These are phyloP conservation scores for Scedosporium apiospermum DNA, from an alignment of 2,329 filamentous ascomycete genomes.

Conservation along the genomic window DNA sequence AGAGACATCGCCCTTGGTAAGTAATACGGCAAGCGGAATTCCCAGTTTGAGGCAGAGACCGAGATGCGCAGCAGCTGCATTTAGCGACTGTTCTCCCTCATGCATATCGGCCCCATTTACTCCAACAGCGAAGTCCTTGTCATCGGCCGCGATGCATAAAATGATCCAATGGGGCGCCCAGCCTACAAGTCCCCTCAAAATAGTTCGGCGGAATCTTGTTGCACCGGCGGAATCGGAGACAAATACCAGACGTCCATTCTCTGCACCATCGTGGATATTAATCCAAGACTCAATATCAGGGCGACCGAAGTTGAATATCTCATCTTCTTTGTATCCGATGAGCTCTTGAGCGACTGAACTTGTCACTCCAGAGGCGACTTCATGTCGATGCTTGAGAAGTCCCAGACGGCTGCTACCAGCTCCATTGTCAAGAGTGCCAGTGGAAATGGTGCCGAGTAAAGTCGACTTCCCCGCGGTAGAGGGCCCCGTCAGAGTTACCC, in stretches of 20 bases:
- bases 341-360: constrained; percentile 93
- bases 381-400: constrained; percentile 84
- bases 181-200: constrained; percentile 79
- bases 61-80: constrained; percentile 71
- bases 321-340: constrained; percentile 61
- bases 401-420: constrained; percentile 82
- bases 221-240: constrained; percentile 89
- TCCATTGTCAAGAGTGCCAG: constrained; percentile 82
- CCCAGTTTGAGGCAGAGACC: constrained; percentile 75
- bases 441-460: constrained; percentile 77
- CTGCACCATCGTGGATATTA: constrained; percentile 77
- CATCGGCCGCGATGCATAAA: constrained; percentile 77
- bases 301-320: constrained; percentile 67
- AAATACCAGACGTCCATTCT: constrained; percentile 69
- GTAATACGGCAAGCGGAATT: constrained; percentile 67
- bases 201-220: constrained; percentile 80
- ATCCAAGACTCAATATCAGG: constrained; percentile 84
- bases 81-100: constrained; percentile 18
- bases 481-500: constrained; percentile 79
- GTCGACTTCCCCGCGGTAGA: constrained; percentile 91
- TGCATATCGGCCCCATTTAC: constrained; percentile 21
- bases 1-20: constrained; percentile 87
- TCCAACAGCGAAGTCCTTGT: constrained; percentile 35
- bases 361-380: constrained; percentile 83
- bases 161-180: constrained; percentile 95